Conservation (phyloP, 176 grass and related monocot species). For the Canna indica region DNA sequence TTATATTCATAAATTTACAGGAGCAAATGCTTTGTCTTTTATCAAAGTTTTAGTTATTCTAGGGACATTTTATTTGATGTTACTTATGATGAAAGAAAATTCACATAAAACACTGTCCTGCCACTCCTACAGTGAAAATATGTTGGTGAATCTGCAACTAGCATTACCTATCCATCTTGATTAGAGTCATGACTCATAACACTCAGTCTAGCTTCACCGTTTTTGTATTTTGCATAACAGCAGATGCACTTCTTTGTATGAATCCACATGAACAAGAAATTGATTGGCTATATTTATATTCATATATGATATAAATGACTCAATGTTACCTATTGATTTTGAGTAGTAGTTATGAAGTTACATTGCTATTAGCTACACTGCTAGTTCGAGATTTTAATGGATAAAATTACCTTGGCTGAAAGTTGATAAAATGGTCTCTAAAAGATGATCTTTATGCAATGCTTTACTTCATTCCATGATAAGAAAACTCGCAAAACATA, state of each 20-base stretch:
- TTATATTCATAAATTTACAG: not conserved
- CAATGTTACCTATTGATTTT: not conserved
- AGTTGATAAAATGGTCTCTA: not conserved
- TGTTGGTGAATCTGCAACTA: too few relatives aligned
- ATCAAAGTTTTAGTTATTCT: not conserved
- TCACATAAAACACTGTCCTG: not conserved
- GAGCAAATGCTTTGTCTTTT: not conserved
- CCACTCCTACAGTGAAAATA: too few relatives aligned
- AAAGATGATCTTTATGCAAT: not conserved
- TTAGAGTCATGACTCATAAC: not conserved
- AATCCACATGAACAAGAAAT: not conserved
- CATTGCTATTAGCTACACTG: not conserved
- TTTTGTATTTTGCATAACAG: not conserved
- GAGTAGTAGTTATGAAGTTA: not conserved
- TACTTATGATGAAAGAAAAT: not conserved
- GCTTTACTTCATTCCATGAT: not conserved
- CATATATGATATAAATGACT: not conserved
- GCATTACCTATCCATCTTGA: not conserved
- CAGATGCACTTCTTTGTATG: not conserved
- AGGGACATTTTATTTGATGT: not conserved
- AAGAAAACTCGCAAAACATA: not conserved
- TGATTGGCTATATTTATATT: too few relatives aligned
- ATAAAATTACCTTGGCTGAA: not conserved
- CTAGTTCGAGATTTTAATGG: not conserved
- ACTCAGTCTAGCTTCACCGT: not conserved